These are phyloP conservation scores for Coemansia sp. DNA, from an alignment of 192 early-diverging fungal genomes.

Conservation along the genomic window DNA sequence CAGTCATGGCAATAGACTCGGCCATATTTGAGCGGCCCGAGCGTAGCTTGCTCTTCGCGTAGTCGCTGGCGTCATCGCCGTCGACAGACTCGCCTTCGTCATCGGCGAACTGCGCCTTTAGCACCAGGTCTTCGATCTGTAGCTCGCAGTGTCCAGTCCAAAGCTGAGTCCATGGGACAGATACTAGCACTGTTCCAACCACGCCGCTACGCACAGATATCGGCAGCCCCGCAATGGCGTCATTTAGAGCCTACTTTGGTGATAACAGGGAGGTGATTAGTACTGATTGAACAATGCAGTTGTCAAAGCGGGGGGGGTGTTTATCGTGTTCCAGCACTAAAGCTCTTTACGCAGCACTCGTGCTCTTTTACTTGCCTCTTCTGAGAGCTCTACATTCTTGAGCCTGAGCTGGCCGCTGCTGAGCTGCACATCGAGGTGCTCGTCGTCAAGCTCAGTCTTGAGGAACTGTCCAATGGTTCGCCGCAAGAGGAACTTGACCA, in stretches of 20 bases:
- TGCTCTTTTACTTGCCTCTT: conserved; percentile 60
- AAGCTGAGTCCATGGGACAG: conserved; percentile 83
- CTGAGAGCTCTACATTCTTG: conserved; percentile 77
- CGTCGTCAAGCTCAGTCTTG: conserved; percentile 71
- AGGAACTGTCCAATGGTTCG: conserved; percentile 86
- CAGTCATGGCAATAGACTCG: conserved; percentile 50
- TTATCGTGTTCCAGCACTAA: neutral
- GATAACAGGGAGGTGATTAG: neutral
- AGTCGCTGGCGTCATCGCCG: conserved; percentile 16
- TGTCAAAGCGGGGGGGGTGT: neutral
- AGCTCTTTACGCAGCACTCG: neutral
- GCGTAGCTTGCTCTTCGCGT: conserved; percentile 11
- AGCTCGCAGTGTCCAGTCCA: conserved; percentile 79
- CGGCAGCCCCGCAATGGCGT: conserved; percentile 68
- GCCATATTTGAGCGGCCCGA: conserved; percentile 25
- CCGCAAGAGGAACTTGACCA: conserved; percentile 80
- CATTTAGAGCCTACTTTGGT: conserved; percentile 69
- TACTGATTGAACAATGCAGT: neutral
- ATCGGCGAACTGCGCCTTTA: conserved; percentile 53
- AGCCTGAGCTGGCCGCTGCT: conserved; percentile 76
- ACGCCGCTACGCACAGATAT: conserved; percentile 69
- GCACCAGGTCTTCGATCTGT: conserved; percentile 67
- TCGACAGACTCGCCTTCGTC: conserved; percentile 7
- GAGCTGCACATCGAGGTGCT: conserved; percentile 85
- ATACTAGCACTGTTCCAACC: conserved; percentile 69